A percentile compares a stretch with the other conserved stretches of the same genome.
Conservation (phyloP, 495 filamentous ascomycete genomes). For the Astrothelium subdiscretum region DNA sequence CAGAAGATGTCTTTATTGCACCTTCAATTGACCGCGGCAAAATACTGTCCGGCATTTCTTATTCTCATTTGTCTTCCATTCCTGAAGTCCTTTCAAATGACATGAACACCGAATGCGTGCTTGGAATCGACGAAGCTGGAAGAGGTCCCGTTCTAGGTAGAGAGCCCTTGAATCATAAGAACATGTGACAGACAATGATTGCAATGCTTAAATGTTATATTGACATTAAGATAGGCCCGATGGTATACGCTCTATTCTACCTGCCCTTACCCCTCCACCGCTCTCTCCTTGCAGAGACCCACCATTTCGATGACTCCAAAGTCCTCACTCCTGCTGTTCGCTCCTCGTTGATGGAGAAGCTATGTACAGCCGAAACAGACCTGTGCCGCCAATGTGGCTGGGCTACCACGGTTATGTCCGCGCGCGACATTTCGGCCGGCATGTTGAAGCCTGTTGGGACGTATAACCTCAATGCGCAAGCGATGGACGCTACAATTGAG, state of each 20-base stretch:
- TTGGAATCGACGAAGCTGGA: conserved; percentile 93
- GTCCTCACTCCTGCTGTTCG: conserved; percentile 64
- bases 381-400: conserved; percentile 65
- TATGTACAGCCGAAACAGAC: conserved; percentile 55
- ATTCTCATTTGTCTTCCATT: conserved; percentile 72
- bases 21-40: conserved; percentile 56
- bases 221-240: conserved; percentile 46
- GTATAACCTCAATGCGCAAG: conserved; percentile 97
- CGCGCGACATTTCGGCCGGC: conserved; percentile 67
- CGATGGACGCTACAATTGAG: conserved; percentile 85
- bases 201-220: background rate
- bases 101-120: conserved; percentile 46
- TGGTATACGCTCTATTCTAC: conserved; percentile 93
- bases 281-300: conserved; percentile 57
- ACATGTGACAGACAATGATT: background rate
- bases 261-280: conserved; percentile 56
- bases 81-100: conserved; percentile 36
- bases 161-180: background rate
- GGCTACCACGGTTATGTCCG: conserved; percentile 69
- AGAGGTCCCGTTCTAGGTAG: conserved; percentile 76
- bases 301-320: conserved; percentile 90
- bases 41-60: conserved; percentile 62
- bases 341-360: conserved; percentile 58
- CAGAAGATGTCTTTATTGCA: conserved; percentile 51
- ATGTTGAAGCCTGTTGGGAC: conserved; percentile 59